Percentiles rank a stretch among this genome's conserved stretches.
phyloP scores from a whole-genome alignment of 345 rosid genomes.

The Syzygium aromaticum region DNA sequence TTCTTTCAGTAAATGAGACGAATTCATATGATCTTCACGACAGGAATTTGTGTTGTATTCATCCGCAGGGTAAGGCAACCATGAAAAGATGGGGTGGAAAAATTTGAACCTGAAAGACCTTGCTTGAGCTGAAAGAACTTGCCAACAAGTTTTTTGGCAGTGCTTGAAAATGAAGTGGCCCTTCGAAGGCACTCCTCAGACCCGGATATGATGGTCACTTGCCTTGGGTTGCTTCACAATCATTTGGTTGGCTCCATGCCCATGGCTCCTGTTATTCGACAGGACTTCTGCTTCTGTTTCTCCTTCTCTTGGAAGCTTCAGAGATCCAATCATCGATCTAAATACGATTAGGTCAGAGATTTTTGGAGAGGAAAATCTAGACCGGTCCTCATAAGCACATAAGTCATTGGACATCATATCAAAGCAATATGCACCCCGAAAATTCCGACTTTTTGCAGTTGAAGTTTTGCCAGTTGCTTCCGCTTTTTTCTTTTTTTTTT shows the following conservation, averaged over 20 bases:
- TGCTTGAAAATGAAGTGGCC: not conserved
- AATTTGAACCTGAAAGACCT: not conserved
- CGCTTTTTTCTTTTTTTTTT: not conserved
- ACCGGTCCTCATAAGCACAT: not conserved
- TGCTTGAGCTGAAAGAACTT: not conserved
- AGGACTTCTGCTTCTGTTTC: not conserved
- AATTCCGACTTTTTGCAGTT: not conserved
- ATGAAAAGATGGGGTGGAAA: not conserved
- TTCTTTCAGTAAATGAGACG: not conserved
- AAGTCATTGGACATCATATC: not conserved
- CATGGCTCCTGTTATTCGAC: not conserved
- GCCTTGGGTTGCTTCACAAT: not conserved
- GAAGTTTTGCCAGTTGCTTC: not conserved
- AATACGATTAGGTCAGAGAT: not conserved
- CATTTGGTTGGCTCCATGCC: not conserved
- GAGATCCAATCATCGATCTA: not conserved
- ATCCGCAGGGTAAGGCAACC: not conserved
- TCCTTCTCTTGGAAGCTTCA: not conserved
- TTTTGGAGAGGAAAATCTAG: not conserved
- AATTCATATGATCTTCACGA: not conserved
- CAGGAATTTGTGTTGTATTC: not conserved
- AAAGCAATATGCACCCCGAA: not conserved
- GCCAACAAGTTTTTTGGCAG: not conserved
- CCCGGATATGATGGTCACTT: not conserved
- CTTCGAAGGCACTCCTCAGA: not conserved